Percentiles rank a stretch among this genome's conserved stretches.
phyloP scores from a whole-genome alignment of 2,329 filamentous ascomycete genomes.

The Fusarium haematococcum region DNA sequence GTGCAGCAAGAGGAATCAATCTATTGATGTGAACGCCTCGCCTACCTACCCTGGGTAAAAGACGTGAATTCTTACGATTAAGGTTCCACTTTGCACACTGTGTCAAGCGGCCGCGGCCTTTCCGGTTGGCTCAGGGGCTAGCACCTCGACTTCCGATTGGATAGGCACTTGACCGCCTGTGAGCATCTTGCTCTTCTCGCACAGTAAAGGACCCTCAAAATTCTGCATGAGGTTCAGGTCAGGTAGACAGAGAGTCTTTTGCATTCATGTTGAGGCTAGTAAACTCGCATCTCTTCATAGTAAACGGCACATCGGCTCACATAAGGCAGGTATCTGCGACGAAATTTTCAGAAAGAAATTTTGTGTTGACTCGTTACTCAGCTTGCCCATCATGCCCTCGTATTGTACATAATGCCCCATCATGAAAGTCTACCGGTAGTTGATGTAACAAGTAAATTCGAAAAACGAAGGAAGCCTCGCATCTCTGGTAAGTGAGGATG shows the following conservation, averaged over 20 bases:
- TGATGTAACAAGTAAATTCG: too few relatives aligned
- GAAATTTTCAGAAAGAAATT: not conserved
- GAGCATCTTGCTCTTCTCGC: not conserved
- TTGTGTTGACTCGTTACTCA: not conserved
- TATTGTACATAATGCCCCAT: too few relatives aligned
- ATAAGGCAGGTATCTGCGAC: not conserved
- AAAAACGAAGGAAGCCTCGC: too few relatives aligned
- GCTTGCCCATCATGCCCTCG: not conserved
- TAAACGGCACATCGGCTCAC: not conserved
- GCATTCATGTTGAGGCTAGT: not conserved
- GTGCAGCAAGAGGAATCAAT: not conserved
- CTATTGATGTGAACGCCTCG: not conserved
- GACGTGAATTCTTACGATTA: not conserved
- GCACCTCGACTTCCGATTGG: not conserved
- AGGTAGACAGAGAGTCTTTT: not conserved
- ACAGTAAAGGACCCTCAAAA: not conserved
- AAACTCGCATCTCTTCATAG: not conserved
- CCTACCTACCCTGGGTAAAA: not conserved
- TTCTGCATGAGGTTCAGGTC: not conserved
- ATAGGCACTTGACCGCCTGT: not conserved
- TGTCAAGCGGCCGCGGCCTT: not conserved
- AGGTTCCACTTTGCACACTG: not conserved
- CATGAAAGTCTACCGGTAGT: too few relatives aligned
- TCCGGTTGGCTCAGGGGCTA: not conserved
- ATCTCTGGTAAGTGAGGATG: too few relatives aligned